Percentiles rank a stretch among this genome's conserved stretches.
Evolutionary conservation across 129 eudicot species (phyloP).

Genomic region (Erigeron canadensis): DNA sequence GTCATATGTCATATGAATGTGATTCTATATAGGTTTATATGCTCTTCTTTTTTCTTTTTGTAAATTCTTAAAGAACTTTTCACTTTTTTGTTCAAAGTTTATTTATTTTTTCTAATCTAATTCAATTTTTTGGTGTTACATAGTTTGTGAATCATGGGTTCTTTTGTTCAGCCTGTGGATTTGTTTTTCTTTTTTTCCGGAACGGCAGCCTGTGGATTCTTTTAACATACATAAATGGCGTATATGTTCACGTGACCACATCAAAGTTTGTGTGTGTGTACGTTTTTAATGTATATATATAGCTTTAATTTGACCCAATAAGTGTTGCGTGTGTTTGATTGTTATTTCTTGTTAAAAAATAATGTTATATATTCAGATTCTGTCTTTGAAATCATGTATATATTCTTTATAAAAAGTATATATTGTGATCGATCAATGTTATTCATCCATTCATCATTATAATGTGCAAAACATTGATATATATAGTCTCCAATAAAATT

Average conservation of each 20-base stretch:
- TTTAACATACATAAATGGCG: neutral
- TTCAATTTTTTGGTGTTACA: neutral
- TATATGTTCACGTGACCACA: constrained; percentile 4
- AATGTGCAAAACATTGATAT: neutral
- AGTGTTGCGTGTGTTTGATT: too few species aligned
- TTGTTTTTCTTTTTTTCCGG: too few species aligned
- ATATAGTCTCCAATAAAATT: neutral
- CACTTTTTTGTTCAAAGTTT: neutral
- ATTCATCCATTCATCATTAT: too few species aligned
- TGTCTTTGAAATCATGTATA: too few species aligned
- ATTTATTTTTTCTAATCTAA: neutral
- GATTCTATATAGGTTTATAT: neutral
- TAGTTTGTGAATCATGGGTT: constrained; percentile 12
- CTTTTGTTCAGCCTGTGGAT: neutral
- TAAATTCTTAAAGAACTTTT: too few species aligned
- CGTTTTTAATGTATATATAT: neutral
- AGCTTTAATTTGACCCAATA: constrained; percentile 16
- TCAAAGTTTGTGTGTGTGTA: constrained; percentile 10
- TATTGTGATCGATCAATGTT: too few species aligned
- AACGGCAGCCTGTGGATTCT: neutral
- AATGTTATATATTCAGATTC: too few species aligned
- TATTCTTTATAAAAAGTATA: too few species aligned
- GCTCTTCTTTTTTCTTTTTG: neutral
- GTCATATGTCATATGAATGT: neutral
- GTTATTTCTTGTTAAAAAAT: too few species aligned